Evolutionary conservation across 2,329 filamentous ascomycete genomes (phyloP).

Genomic region (Bipolaris gigantea): DNA sequence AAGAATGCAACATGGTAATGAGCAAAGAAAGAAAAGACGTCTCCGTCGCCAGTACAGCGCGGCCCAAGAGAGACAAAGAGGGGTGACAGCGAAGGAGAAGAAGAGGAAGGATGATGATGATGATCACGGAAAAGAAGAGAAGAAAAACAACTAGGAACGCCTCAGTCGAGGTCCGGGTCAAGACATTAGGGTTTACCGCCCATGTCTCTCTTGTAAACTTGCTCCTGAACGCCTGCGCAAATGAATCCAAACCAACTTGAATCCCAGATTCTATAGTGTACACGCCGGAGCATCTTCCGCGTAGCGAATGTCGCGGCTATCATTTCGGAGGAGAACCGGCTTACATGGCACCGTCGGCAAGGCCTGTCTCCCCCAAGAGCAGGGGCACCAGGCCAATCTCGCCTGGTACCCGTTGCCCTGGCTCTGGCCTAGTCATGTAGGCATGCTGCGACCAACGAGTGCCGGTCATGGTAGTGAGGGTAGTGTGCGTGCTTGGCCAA

Average conservation of each 20-base stretch:
- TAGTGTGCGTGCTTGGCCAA: conserved; percentile 2
- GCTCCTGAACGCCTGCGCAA: conserved; percentile 42
- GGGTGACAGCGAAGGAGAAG: background rate
- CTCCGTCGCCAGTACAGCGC: conserved; percentile 12
- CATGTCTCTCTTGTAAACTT: conserved; percentile 30
- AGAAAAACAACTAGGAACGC: conserved; percentile 30
- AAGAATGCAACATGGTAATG: conserved; percentile 24
- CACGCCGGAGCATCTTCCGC: conserved; percentile 30
- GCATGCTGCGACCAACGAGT: conserved; percentile 10
- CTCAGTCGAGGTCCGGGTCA: conserved; percentile 23
- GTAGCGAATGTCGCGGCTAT: conserved; percentile 24
- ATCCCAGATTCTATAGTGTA: conserved; percentile 37
- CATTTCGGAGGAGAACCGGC: conserved; percentile 14
- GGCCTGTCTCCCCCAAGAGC: conserved; percentile 20
- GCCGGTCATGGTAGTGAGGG: conserved; percentile 10
- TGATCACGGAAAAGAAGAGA: conserved; percentile 18
- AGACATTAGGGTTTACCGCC: conserved; percentile 42
- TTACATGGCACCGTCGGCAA: conserved; percentile 18
- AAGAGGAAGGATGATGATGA: no score
- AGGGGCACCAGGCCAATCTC: conserved; percentile 5
- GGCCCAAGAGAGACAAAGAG: background rate
- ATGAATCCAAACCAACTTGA: conserved; percentile 25
- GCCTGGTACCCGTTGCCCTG: conserved; percentile 6
- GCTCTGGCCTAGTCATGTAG: conserved; percentile 20
- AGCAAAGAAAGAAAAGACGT: conserved; percentile 11